phyloP scores from a whole-genome alignment of 192 early-diverging fungal genomes.

The Chytriomyces confervae region DNA sequence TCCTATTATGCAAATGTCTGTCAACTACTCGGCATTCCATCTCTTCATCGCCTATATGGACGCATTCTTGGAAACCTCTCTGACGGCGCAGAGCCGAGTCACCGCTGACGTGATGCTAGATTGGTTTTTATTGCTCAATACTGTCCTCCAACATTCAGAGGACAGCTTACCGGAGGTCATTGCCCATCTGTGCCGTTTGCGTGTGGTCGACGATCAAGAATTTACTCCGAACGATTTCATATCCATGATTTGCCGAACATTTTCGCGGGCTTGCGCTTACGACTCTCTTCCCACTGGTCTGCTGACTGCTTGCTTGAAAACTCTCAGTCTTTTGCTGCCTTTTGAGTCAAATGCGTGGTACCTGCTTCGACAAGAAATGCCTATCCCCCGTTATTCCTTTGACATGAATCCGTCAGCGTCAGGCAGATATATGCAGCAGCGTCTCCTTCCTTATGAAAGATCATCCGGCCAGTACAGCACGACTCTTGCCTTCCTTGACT shows the following conservation, averaged over 20 bases:
- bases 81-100: not conserved
- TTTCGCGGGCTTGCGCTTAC: constrained; percentile 40
- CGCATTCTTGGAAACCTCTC: constrained; percentile 41
- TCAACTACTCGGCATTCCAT: constrained; percentile 53
- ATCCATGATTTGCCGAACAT: constrained; percentile 43
- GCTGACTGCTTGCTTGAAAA: constrained; percentile 45
- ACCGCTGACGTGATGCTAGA: constrained; percentile 30
- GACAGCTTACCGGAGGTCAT: constrained; percentile 26
- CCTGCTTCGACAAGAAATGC: constrained; percentile 41
- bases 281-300: constrained; percentile 40
- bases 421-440: constrained; percentile 51
- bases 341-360: constrained; percentile 44
- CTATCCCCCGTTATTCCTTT: constrained; percentile 42
- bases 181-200: constrained; percentile 32
- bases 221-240: constrained; percentile 37
- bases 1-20: constrained; percentile 20
- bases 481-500: constrained; percentile 53
- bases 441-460: constrained; percentile 50
- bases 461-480: constrained; percentile 45
- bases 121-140: constrained; percentile 45
- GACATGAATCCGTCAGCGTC: not conserved
- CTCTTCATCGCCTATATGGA: constrained; percentile 48
- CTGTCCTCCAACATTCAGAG: constrained; percentile 37
- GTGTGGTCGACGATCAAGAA: constrained; percentile 2
- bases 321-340: constrained; percentile 37